Conservation (phyloP, 257 asterid genomes). For the Apocynum venetum region DNA sequence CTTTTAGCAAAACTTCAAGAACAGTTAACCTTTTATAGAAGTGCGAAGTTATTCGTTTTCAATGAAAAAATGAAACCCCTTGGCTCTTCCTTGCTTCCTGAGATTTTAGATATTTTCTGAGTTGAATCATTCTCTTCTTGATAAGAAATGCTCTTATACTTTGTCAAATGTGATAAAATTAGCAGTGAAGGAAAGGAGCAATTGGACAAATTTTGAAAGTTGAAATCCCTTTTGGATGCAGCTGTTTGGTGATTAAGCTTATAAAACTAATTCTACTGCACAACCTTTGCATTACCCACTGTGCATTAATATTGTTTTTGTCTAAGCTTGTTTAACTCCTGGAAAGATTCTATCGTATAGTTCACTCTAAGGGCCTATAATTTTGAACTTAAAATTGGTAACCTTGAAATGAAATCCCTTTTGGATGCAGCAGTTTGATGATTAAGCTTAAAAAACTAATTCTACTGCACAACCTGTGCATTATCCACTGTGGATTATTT, state of each 20-base stretch:
- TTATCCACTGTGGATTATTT: not conserved
- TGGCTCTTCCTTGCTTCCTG: not conserved
- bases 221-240: not conserved
- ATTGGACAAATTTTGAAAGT: not conserved
- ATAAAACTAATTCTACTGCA: not conserved
- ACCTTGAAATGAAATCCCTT: not conserved
- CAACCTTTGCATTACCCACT: no score
- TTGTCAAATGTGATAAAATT: not conserved
- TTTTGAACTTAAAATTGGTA: no score
- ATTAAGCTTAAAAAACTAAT: not conserved
- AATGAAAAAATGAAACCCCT: not conserved
- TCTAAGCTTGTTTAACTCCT: no score
- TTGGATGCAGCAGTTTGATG: not conserved
- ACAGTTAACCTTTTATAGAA: not conserved
- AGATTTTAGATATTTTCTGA: not conserved
- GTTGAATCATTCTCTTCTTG: not conserved
- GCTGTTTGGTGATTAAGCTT: not conserved
- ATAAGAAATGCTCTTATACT: not conserved
- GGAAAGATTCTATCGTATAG: no score
- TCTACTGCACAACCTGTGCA: not conserved
- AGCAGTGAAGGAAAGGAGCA: conserved; percentile 1
- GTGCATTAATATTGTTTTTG: no score
- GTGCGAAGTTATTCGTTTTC: not conserved
- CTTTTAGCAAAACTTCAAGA: not conserved
- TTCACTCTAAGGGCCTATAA: no score